Conservation (phyloP, 805 yeast genomes). For the Grigorovia jiainica region DNA sequence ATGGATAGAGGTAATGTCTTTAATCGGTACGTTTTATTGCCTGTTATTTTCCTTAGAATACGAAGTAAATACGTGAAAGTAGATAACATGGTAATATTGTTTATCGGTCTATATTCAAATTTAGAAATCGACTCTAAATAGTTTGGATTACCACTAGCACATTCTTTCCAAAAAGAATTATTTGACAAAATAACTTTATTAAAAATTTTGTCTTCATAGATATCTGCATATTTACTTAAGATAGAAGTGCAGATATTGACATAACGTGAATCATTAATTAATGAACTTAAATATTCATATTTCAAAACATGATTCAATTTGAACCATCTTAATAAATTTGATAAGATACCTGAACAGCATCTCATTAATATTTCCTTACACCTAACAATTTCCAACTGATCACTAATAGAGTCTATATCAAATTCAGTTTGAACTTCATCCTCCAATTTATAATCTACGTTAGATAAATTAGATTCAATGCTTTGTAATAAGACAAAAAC, state of each 20-base stretch:
- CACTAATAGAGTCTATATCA: constrained; percentile 4
- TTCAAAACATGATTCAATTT: constrained; percentile 69
- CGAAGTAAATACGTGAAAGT: constrained; percentile 31
- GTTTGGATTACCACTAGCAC: constrained; percentile 14
- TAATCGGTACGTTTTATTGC: constrained; percentile 61
- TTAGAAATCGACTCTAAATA: constrained; percentile 2
- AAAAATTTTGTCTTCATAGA: constrained; percentile 25
- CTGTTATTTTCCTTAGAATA: constrained; percentile 47
- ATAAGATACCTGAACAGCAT: constrained; percentile 45
- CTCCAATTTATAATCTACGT: constrained; percentile 14
- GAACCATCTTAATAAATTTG: constrained; percentile 62
- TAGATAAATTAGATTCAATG: constrained; percentile 41
- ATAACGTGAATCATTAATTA: constrained; percentile 66
- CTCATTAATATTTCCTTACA: constrained; percentile 57
- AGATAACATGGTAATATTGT: constrained; percentile 9
- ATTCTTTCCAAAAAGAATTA: constrained; percentile 23
- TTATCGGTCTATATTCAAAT: background rate
- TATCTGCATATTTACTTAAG: constrained; percentile 20
- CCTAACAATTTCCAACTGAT: constrained; percentile 43
- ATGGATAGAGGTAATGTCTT: constrained; percentile 27
- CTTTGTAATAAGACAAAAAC: constrained; percentile 55
- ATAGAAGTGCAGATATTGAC: constrained; percentile 22
- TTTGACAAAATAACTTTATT: constrained; percentile 14
- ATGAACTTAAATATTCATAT: constrained; percentile 59
- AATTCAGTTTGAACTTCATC: constrained; percentile 3